Evolutionary conservation across 2,329 filamentous ascomycete species (phyloP), one percentile per base, ranked within the genome.

Genomic region (Tolypocladium album): DNA sequence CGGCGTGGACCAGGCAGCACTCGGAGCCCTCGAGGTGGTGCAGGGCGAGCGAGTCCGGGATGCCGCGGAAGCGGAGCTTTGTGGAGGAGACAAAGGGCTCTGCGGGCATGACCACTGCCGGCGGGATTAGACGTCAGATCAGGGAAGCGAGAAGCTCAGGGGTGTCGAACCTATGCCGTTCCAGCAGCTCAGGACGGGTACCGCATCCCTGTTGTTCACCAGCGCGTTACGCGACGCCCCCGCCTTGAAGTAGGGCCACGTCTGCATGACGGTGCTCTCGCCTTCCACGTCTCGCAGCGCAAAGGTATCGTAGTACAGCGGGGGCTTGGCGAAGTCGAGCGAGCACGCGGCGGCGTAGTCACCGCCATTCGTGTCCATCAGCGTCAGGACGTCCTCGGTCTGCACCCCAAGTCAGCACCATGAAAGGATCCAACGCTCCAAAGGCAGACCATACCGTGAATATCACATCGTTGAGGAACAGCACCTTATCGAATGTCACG

Each of bases 1-100:
- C 88, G 2, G 84, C 83, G 68, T 90, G 88, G 59, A 90, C 85
- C 58, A 92, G 81, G 71, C 89, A 92, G 75, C 88, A 92, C 72
- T 92, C 89, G 17, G 85, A 88, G n/a, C 80, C 89, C 71, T 92
- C 89, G 34, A 92, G 76, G 67, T 90, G 88, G 34, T 76, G 67
- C 9, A 71, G 67, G 2, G 83, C 84, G 1, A 93, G 80, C 4
- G 78, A 80, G 67, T 89, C 87, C 0, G 82, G 68, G 27, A 88
- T 77, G 5, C 79, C 86, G 12, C 88, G 83, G 71, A 90, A 90
- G n/a, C 74, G 76, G 0, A 89, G 69, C 55, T 67, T 65, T 3
- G 68, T 67, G 1, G 72, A 68, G 2, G 73, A 74, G 63, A 83
- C 78, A 67, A 86, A 86, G 0, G 84, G 82, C 11, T 75, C 74